Conservation (phyloP, 257 asterid genomes). For the Gynochthodes officinalis region DNA sequence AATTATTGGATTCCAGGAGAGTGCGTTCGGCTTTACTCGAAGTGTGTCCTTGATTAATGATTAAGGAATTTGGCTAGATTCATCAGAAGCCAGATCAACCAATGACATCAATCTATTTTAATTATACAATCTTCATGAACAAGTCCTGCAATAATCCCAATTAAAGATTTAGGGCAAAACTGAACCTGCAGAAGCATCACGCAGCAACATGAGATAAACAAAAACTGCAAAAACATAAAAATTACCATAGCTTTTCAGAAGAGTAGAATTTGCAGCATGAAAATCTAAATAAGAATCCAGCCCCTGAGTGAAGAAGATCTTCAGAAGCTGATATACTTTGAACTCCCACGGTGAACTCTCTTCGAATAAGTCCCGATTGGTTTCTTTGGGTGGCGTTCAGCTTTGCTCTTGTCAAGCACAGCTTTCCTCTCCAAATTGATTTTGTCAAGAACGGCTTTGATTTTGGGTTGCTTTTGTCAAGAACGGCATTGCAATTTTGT, state of each 20-base stretch:
- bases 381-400: no score
- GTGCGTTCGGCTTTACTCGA: slow-evolving; percentile 38
- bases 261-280: slow-evolving; percentile 55
- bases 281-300: slow-evolving; percentile 76
- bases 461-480: no score
- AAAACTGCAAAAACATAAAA: neutral
- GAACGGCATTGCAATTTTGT: no score
- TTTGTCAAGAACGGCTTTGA: no score
- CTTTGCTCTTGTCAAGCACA: no score
- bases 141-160: slow-evolving; percentile 53
- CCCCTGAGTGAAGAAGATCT: slow-evolving; percentile 77
- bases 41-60: slow-evolving; percentile 70
- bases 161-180: slow-evolving; percentile 18
- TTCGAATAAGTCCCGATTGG: no score
- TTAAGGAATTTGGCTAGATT: slow-evolving; percentile 71
- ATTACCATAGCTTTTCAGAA: slow-evolving; percentile 59
- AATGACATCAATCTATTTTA: slow-evolving; percentile 83
- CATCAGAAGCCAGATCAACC: slow-evolving; percentile 66
- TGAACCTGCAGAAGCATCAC: neutral
- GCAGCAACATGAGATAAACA: neutral
- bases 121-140: slow-evolving; percentile 80
- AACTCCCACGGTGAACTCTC: no score
- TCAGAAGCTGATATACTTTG: slow-evolving; percentile 70
- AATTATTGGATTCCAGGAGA: slow-evolving; percentile 8
- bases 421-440: no score